Conservation (phyloP, 164 flowering plant species). For the Litsea cubeba region DNA sequence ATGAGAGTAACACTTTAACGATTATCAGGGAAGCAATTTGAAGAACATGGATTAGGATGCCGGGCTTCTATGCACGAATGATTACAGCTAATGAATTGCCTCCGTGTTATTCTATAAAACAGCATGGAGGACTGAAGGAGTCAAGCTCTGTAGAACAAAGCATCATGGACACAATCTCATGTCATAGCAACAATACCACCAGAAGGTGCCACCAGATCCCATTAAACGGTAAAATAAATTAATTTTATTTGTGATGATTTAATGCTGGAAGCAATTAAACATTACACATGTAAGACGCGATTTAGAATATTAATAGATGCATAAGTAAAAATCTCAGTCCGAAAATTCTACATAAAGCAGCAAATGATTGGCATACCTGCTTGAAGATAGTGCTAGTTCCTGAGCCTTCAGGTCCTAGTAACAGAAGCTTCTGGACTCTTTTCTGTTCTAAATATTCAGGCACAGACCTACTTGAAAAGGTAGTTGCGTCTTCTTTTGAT, state of each 20-base stretch:
- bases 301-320: neutral
- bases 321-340: neutral
- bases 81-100: neutral
- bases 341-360: neutral
- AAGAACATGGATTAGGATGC: neutral
- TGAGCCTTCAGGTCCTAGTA: constrained; percentile 31
- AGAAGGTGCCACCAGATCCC: neutral
- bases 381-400: constrained; percentile 41
- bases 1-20: too few species aligned
- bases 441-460: constrained; percentile 29
- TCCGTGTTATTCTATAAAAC: neutral
- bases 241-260: neutral
- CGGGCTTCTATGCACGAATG: neutral
- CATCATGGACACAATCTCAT: neutral
- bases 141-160: neutral
- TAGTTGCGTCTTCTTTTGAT: constrained; percentile 21
- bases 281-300: neutral
- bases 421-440: constrained; percentile 28
- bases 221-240: neutral
- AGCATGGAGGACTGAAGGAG: neutral
- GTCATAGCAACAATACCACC: neutral
- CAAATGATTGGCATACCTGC: constrained; percentile 23
- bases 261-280: neutral
- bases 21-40: too few species aligned
- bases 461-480: constrained; percentile 20